These are phyloP conservation scores for Ambispora gerdemannii DNA, from an alignment of 192 early-diverging fungal genomes.

Conservation along the genomic window DNA sequence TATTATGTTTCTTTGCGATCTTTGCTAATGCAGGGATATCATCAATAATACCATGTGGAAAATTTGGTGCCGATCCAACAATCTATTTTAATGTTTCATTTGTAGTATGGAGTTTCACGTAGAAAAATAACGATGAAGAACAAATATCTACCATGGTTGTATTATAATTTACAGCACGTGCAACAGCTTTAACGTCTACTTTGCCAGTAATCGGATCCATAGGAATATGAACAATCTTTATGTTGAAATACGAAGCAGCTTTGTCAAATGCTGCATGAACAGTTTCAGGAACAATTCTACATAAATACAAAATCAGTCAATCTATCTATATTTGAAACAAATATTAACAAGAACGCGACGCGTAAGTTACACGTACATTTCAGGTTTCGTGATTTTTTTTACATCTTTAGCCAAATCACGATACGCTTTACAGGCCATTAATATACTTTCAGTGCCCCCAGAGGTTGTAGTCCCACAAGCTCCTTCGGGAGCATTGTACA, in stretches of 20 bases:
- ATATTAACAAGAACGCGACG: background rate
- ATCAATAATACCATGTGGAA: constrained; percentile 91
- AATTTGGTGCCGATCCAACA: constrained; percentile 88
- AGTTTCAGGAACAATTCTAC: constrained; percentile 84
- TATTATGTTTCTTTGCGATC: constrained; percentile 74
- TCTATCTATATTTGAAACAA: constrained; percentile 1
- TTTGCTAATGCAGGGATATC: constrained; percentile 76
- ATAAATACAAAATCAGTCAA: no score
- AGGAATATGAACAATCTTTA: constrained; percentile 82
- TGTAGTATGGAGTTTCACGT: background rate
- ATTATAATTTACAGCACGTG: constrained; percentile 80
- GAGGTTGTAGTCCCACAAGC: constrained; percentile 88
- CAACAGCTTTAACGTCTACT: constrained; percentile 76
- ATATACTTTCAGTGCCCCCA: constrained; percentile 91
- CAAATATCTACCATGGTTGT: constrained; percentile 68
- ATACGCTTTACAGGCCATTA: constrained; percentile 95
- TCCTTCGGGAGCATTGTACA: constrained; percentile 75
- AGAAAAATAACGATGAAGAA: background rate
- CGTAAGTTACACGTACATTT: constrained; percentile 65
- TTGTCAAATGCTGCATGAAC: constrained; percentile 96
- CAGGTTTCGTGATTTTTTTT: constrained; percentile 82
- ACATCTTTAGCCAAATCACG: constrained; percentile 76
- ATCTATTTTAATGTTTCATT: constrained; percentile 40
- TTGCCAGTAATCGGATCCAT: constrained; percentile 71
- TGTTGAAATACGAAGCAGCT: constrained; percentile 86